phyloP scores from a whole-genome alignment of 192 early-diverging fungal species.

The Coemansia sp. region DNA sequence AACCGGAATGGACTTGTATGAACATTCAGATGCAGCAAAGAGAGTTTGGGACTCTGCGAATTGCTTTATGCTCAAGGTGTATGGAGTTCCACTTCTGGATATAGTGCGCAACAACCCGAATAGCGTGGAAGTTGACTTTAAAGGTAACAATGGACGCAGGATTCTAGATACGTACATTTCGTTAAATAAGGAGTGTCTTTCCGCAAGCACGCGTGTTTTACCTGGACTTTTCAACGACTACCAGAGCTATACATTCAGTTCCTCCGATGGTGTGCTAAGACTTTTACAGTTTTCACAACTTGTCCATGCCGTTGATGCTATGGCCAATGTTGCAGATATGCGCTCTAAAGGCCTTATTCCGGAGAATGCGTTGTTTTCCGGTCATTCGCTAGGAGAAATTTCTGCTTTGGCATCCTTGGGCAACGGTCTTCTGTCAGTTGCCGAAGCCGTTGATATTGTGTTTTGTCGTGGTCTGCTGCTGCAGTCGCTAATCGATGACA shows the following conservation, averaged over 20 bases:
- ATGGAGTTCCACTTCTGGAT: conserved; percentile 85
- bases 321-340: conserved; percentile 89
- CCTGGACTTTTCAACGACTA: background rate
- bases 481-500: conserved; percentile 84
- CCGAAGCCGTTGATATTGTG: conserved; percentile 80
- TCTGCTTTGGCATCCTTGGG: conserved; percentile 80
- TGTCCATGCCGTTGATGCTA: conserved; percentile 80
- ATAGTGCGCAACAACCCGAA: conserved; percentile 86
- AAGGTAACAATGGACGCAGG: background rate
- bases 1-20: conserved; percentile 95
- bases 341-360: conserved; percentile 77
- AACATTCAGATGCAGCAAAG: conserved; percentile 75
- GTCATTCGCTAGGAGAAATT: conserved; percentile 93
- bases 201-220: conserved; percentile 2
- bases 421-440: conserved; percentile 58
- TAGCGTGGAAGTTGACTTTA: conserved; percentile 27
- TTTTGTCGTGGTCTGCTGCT: conserved; percentile 96
- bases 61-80: conserved; percentile 74
- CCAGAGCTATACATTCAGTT: conserved; percentile 39
- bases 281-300: conserved; percentile 95
- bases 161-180: background rate
- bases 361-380: conserved; percentile 79
- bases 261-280: conserved; percentile 79
- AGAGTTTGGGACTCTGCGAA: conserved; percentile 92
- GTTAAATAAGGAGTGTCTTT: conserved; percentile 21